phyloP scores from a whole-genome alignment of 768 basidiomycete species.

The Pleurotus sapidus region DNA sequence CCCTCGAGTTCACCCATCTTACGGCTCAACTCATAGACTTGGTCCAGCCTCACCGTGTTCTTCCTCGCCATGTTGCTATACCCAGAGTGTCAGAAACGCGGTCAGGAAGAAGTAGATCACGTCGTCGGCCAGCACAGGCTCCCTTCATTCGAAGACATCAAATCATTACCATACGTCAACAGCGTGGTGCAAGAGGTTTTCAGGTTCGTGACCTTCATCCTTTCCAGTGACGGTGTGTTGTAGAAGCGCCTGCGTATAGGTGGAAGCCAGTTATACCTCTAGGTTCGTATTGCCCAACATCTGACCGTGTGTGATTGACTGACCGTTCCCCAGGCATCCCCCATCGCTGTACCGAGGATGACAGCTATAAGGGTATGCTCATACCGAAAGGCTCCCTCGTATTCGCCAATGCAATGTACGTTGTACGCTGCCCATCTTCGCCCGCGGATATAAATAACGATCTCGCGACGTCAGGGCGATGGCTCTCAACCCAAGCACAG shows the following conservation, averaged over 20 bases:
- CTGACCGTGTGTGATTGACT: background rate
- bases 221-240: background rate
- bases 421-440: no score
- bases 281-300: background rate
- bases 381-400: slow-evolving; percentile 3
- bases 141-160: background rate
- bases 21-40: background rate
- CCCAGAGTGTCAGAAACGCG: slow-evolving; percentile 5
- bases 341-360: slow-evolving; percentile 2
- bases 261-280: slow-evolving; percentile 3
- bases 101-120: slow-evolving; percentile 1
- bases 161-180: background rate
- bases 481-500: background rate
- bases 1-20: background rate
- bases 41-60: background rate
- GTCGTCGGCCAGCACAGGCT: background rate
- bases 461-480: background rate
- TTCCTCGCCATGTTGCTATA: slow-evolving; percentile 5
- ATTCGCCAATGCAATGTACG: slow-evolving; percentile 3
- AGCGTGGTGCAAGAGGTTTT: background rate
- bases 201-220: background rate
- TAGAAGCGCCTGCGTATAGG: background rate
- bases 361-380: slow-evolving; percentile 1
- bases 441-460: no score
- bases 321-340: background rate